phyloP scores from a whole-genome alignment of 2,329 filamentous ascomycete genomes.

The Fusarium chaquense region DNA sequence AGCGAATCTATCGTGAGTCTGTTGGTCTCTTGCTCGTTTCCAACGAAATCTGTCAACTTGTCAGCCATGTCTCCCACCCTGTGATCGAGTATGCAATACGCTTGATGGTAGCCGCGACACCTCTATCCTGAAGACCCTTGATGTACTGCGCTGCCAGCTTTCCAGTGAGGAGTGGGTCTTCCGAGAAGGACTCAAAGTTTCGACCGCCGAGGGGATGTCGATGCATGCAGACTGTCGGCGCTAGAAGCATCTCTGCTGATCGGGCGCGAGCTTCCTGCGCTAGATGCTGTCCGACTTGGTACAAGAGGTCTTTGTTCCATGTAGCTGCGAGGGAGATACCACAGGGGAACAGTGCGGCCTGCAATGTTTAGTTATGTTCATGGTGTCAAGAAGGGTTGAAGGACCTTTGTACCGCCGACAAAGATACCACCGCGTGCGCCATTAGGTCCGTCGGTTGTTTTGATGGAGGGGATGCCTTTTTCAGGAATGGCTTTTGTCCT shows the following conservation, averaged over 20 bases:
- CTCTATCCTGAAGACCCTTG: conserved; percentile 77
- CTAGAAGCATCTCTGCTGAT: conserved; percentile 79
- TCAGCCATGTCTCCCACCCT: background rate
- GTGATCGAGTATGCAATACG: conserved; percentile 58
- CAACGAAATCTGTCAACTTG: conserved; percentile 67
- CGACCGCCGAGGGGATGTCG: conserved; percentile 85
- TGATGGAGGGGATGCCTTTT: conserved; percentile 73
- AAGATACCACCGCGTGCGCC: conserved; percentile 76
- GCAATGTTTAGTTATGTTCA: background rate
- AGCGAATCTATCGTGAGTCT: conserved; percentile 69
- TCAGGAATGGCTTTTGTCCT: conserved; percentile 73
- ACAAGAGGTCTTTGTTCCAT: conserved; percentile 79
- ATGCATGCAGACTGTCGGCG: conserved; percentile 85
- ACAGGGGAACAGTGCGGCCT: conserved; percentile 83
- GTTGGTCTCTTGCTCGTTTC: conserved; percentile 78
- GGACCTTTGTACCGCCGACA: conserved; percentile 73
- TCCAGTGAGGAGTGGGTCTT: conserved; percentile 82
- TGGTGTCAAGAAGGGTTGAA: conserved; percentile 5
- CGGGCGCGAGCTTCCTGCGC: conserved; percentile 79
- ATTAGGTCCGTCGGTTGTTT: conserved; percentile 77
- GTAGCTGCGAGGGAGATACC: conserved; percentile 83
- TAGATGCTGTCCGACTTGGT: conserved; percentile 76
- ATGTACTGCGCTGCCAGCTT: conserved; percentile 79
- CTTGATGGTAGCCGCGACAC: conserved; percentile 82
- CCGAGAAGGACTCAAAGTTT: conserved; percentile 89